These are phyloP conservation scores for Neofusicoccum laricinum DNA, from an alignment of 2,329 filamentous ascomycete genomes.

Conservation along the genomic window DNA sequence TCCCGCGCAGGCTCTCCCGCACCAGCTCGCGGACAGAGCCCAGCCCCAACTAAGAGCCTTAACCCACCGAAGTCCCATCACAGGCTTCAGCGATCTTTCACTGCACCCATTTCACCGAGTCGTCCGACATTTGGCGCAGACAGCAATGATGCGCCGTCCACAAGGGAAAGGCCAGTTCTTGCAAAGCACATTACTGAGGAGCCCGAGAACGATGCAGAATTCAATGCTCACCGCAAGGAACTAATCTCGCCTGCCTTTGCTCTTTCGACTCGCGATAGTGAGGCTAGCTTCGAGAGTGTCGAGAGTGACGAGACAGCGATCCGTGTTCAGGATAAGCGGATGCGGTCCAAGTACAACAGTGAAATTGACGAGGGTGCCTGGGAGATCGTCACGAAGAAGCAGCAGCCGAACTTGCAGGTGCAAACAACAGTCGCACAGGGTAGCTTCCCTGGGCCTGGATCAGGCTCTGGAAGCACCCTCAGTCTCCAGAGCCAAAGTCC, in stretches of 20 bases:
- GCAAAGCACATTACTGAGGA: background rate
- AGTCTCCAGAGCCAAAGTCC: constrained; percentile 13
- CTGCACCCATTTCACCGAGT: background rate
- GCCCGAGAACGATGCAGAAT: background rate
- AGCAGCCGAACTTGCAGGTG: background rate
- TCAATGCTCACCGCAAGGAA: background rate
- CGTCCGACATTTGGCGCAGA: background rate
- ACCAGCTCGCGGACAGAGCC: background rate
- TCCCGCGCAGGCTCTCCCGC: background rate
- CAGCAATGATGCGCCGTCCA: background rate
- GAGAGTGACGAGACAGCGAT: background rate
- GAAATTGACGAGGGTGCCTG: background rate
- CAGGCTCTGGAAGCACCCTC: background rate
- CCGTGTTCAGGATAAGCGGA: background rate
- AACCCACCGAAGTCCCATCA: background rate
- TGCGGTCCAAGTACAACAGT: background rate
- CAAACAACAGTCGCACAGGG: background rate
- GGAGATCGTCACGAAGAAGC: constrained; percentile 1
- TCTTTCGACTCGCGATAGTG: background rate
- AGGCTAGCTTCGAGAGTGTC: background rate
- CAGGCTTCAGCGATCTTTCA: constrained; percentile 5
- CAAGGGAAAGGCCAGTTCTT: background rate
- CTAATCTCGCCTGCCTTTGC: background rate
- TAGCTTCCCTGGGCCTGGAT: background rate
- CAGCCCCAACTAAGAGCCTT: background rate